Base-by-base conservation (phyloP, 192 early-diverging fungal species). In the Borealophlyctis nickersoniae region DNA sequence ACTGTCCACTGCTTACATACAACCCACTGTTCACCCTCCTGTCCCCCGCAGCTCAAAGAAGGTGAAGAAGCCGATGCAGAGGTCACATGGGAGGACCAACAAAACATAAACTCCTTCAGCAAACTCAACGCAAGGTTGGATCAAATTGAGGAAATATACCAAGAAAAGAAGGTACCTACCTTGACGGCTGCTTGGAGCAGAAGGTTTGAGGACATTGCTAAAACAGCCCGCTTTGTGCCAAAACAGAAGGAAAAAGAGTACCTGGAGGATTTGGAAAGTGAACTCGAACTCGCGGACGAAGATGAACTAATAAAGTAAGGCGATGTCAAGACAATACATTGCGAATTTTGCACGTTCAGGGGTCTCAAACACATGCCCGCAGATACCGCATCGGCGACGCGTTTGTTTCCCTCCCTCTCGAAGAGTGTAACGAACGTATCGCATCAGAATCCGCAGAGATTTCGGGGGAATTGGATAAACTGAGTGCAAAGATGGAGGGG, bases 21-120 rank as follows among this genome's bases (percentile, higher is more conserved):
- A 7, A 19, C 39, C 9, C 7, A 45, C 39, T 45, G 39, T 19
- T 45, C 9, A 45, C 39, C 39, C 7, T 45, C 60, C 22, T 61
- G 11, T 19, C 49, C 23, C 4, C 32, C 30, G 11, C 60, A 71
- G 69, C 69, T 71, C 1, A 36, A 65, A 27, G 39, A 58, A 59
- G 62, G 36, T 24, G 69, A 71, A 24, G 58, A 60, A 28, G 56
- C 62, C 36, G 92, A 97, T 58, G 85, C 86, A 52, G 89, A 94
- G 69, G 94, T 98, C 28, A 90, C 88, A n/a, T 96, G 94, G 94
- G 87, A 91, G 65, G 96, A 99, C 74, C 96, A 99, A 77, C 77
- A 91, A 60, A 90, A 89, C 58, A 99, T 99, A 75, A 99, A 99
- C 81, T 66, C 78, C 45, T 99, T 99, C 69, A 90, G 88, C 75